Conservation (phyloP, 495 filamentous ascomycete species). For the Aspergillus asperescens region DNA sequence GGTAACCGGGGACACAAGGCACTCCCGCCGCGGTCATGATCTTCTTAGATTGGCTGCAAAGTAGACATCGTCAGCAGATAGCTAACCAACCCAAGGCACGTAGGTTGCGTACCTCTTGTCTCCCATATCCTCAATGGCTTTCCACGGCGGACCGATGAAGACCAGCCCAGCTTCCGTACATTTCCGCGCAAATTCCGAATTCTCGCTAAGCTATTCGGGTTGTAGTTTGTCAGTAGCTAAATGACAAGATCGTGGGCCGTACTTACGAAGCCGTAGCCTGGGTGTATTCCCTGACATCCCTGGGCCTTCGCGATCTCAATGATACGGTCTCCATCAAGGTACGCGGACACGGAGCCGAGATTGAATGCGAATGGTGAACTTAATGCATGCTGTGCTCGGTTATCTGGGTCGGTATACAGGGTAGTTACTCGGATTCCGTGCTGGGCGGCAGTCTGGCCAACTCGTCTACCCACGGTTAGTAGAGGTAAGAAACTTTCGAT, state of each 20-base stretch:
- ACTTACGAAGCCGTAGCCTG: constrained; percentile 89
- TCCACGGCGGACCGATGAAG: constrained; percentile 90
- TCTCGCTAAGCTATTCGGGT: constrained; percentile 64
- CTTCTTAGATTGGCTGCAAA: constrained; percentile 67
- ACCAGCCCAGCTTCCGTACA: constrained; percentile 86
- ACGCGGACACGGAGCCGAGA: constrained; percentile 72
- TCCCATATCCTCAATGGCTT: constrained; percentile 95
- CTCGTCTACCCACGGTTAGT: constrained; percentile 50
- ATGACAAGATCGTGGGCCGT: constrained; percentile 4
- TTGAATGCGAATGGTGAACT: constrained; percentile 77
- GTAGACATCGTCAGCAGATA: constrained; percentile 4
- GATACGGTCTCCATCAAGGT: constrained; percentile 89
- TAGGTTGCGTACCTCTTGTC: constrained; percentile 66
- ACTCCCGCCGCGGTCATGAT: constrained; percentile 94
- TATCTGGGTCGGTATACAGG: constrained; percentile 90
- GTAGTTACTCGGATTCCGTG: constrained; percentile 93
- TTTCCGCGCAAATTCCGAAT: constrained; percentile 80
- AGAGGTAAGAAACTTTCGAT: not conserved
- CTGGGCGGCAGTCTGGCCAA: constrained; percentile 75
- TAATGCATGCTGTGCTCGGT: constrained; percentile 78
- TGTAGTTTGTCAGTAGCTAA: constrained; percentile 5
- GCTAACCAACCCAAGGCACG: not conserved
- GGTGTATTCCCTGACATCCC: constrained; percentile 86
- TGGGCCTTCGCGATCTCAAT: constrained; percentile 78
- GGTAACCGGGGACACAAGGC: constrained; percentile 94